These are phyloP conservation scores for Pulveroboletus sp. DNA, from an alignment of 768 basidiomycete genomes.

Conservation along the genomic window DNA sequence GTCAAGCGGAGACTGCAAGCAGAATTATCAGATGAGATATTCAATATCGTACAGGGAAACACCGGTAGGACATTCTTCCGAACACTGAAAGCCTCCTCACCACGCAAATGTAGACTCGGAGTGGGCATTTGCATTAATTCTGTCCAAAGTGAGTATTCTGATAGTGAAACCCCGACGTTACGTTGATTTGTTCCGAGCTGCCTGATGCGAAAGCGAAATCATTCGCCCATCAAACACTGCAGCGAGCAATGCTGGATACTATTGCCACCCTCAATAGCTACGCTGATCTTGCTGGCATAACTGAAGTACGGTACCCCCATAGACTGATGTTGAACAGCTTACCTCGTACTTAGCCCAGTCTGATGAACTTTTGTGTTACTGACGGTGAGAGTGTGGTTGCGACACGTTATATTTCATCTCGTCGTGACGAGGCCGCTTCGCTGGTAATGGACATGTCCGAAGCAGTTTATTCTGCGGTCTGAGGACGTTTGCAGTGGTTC, in stretches of 20 bases:
- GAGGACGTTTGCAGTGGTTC: constrained; percentile 60
- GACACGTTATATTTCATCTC: constrained; percentile 91
- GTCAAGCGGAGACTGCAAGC: constrained; percentile 81
- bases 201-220: constrained; percentile 71
- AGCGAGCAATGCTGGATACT: constrained; percentile 85
- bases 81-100: not conserved
- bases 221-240: constrained; percentile 68
- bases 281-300: constrained; percentile 66
- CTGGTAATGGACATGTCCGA: constrained; percentile 43
- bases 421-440: constrained; percentile 88
- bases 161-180: not conserved
- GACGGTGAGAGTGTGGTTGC: constrained; percentile 93
- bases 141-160: constrained; percentile 59
- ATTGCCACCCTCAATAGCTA: constrained; percentile 74
- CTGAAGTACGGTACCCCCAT: constrained; percentile 46
- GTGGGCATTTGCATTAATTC: constrained; percentile 92
- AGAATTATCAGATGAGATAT: constrained; percentile 75
- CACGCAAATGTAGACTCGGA: constrained; percentile 66
- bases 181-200: constrained; percentile 44
- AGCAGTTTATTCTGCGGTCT: constrained; percentile 1
- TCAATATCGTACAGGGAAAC: constrained; percentile 85
- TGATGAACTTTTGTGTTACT: constrained; percentile 95
- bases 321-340: not conserved
- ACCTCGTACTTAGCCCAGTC: constrained; percentile 54
- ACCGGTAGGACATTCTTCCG: constrained; percentile 52